Evolutionary conservation across 2,329 filamentous ascomycete genomes (phyloP).

Genomic region (Colletotrichum sp.): DNA sequence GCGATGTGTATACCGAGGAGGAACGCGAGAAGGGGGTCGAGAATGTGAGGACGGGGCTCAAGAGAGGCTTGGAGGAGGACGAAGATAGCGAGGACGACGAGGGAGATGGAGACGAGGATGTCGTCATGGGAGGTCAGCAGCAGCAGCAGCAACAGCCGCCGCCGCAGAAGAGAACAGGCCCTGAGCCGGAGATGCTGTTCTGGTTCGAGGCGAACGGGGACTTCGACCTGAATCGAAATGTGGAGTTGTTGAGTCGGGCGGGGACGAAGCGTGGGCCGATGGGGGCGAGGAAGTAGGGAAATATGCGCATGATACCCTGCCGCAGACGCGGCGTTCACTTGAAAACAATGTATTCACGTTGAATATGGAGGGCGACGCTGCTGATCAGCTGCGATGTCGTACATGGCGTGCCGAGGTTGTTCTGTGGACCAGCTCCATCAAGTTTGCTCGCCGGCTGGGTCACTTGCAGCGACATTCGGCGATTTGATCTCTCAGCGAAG

Average conservation of each 20-base stretch:
- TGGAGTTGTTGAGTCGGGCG: constrained; percentile 45
- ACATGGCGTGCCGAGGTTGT: neutral
- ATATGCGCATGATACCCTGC: constrained; percentile 21
- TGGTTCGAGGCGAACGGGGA: constrained; percentile 52
- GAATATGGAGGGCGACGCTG: neutral
- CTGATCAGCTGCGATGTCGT: neutral
- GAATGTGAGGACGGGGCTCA: constrained; percentile 75
- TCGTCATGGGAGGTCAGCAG: constrained; percentile 33
- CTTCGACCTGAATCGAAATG: constrained; percentile 47
- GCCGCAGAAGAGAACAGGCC: constrained; percentile 30
- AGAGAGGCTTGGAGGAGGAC: constrained; percentile 55
- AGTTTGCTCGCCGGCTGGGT: neutral
- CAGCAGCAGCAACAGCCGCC: constrained; percentile 26
- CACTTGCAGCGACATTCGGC: neutral
- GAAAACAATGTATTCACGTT: neutral
- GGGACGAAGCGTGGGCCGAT: constrained; percentile 22
- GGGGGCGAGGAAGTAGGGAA: neutral
- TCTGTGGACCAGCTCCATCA: neutral
- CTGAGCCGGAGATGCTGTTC: constrained; percentile 52
- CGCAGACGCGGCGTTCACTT: neutral
- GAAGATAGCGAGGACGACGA: constrained; percentile 64
- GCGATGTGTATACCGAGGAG: constrained; percentile 73
- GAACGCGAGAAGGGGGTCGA: constrained; percentile 71
- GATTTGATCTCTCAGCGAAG: neutral
- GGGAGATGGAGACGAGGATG: constrained; percentile 58